These are phyloP conservation scores for Physcomitrium patens DNA, from an alignment of 225 moss, liverwort and hornwort genomes.

Conservation along the genomic window DNA sequence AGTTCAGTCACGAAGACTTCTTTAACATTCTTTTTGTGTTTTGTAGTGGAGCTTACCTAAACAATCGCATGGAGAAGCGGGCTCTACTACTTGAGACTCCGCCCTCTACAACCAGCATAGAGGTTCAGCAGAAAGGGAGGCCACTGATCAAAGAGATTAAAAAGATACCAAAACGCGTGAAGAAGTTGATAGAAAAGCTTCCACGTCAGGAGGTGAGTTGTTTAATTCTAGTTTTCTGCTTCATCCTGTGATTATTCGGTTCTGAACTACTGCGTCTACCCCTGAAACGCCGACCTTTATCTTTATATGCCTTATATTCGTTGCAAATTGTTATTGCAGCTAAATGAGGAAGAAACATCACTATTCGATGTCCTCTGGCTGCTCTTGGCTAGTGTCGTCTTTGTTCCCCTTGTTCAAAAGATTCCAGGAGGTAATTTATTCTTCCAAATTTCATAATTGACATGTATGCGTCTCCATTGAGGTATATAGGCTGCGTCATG, in stretches of 20 bases:
- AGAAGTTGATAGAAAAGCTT: conserved; percentile 73
- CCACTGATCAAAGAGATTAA: conserved; percentile 70
- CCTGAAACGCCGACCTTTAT: neutral
- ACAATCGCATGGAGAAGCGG: conserved; percentile 77
- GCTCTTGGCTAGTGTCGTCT: conserved; percentile 91
- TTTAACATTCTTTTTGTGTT: conserved; percentile 13
- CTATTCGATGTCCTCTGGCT: conserved; percentile 97
- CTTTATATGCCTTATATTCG: neutral
- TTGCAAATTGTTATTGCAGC: conserved; percentile 48
- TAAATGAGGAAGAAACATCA: conserved; percentile 92
- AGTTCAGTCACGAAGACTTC: conserved; percentile 6
- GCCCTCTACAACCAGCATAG: conserved; percentile 61
- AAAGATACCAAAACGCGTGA: conserved; percentile 63
- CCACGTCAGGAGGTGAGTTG: conserved; percentile 79
- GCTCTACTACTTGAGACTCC: conserved; percentile 55
- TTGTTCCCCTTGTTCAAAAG: conserved; percentile 93
- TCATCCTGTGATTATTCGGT: conserved; percentile 6
- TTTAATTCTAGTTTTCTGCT: conserved; percentile 1
- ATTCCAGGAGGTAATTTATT: conserved; percentile 88
- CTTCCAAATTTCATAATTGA: neutral
- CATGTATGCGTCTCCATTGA: conserved; percentile 1
- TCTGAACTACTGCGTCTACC: conserved; percentile 1
- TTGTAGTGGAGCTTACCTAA: conserved; percentile 75
- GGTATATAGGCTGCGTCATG: neutral
- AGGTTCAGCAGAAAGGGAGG: conserved; percentile 51